Conservation (phyloP, 306 rosid species). For the Begonia loranthoides region DNA sequence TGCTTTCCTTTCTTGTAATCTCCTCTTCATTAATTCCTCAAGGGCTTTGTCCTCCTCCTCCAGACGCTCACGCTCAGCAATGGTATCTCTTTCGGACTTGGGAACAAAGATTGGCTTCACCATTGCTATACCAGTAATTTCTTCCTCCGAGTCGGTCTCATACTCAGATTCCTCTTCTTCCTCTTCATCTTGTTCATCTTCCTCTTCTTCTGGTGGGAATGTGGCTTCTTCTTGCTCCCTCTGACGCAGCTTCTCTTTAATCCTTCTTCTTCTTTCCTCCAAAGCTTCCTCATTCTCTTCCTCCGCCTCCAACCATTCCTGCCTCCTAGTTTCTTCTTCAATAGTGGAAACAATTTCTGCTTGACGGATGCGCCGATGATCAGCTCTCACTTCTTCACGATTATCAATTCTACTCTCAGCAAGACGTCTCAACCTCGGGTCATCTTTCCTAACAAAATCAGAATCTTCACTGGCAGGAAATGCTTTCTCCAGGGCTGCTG, state of each 20-base stretch:
- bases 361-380: slow-evolving; percentile 81
- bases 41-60: slow-evolving; percentile 80
- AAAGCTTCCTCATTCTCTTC: slow-evolving; percentile 64
- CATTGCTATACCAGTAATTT: slow-evolving; percentile 72
- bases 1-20: slow-evolving; percentile 65
- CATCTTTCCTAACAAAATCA: slow-evolving; percentile 42
- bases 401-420: slow-evolving; percentile 72
- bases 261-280: slow-evolving; percentile 64
- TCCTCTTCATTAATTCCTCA: slow-evolving; percentile 61
- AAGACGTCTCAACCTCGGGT: slow-evolving; percentile 70
- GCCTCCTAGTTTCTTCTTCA: slow-evolving; percentile 83
- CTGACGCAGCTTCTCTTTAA: slow-evolving; percentile 63
- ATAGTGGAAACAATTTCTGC: slow-evolving; percentile 84
- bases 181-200: slow-evolving; percentile 54
- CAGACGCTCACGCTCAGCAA: slow-evolving; percentile 87
- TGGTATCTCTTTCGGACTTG: slow-evolving; percentile 78
- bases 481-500: slow-evolving; percentile 57
- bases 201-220: slow-evolving; percentile 60
- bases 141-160: slow-evolving; percentile 91
- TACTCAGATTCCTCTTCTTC: slow-evolving; percentile 87
- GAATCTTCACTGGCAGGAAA: slow-evolving; percentile 54
- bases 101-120: slow-evolving; percentile 95
- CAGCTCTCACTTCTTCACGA: slow-evolving; percentile 84
- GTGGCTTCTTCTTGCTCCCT: slow-evolving; percentile 77
- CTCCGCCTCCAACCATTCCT: slow-evolving; percentile 76